Base-by-base conservation (phyloP, 2,329 filamentous ascomycete species). In the Sphaceloma murrayae region DNA sequence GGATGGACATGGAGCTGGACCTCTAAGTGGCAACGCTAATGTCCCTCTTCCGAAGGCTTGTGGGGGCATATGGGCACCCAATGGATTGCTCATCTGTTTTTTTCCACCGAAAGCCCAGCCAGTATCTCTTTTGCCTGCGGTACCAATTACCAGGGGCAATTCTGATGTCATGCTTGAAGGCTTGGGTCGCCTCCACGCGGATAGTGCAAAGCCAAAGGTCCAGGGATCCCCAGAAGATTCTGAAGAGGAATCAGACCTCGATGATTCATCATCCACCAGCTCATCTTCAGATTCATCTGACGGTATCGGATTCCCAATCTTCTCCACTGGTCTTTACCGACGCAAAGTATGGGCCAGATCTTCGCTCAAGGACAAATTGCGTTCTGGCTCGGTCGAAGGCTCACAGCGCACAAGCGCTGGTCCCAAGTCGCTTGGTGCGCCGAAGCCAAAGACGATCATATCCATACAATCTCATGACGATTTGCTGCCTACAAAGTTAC, bases 401-500 rank as follows among this genome's bases (percentile, higher is more conserved):
- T 48, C 34, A 22, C 39, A 40, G 45, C 48, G 49, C 9, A 49
- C 42, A 17, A 53, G 42, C 31, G 48, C 43, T 7, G 47, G 22
- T 22, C 31, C 34, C 9, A 50, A 44, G 33, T 34, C 17, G 22
- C 19, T 16, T 29, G 22, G 13, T 2, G 18, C 45, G 13, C 59
- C 62, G 3, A 62, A 67, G 43, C 63, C 70, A 2, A 82, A 80
- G 53, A 87, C 88, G 49, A 68, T 83, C 16, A 66, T 96, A 14
- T 78, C 78, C 1, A 77, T 95, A 29, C 73, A 88, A 55, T 73
- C 85, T 49, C 60, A 93, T 18, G 74, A 76, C 7, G 67, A 75
- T 36, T 61, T 86, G 9, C 65, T 94, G n/a, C 88, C 88, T 0
- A 82, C 85, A 2, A 91, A 87, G 59, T 73, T 73, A 48, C 72